phyloP scores from a whole-genome alignment of 768 basidiomycete genomes.

The Kwoniella shandongensis region DNA sequence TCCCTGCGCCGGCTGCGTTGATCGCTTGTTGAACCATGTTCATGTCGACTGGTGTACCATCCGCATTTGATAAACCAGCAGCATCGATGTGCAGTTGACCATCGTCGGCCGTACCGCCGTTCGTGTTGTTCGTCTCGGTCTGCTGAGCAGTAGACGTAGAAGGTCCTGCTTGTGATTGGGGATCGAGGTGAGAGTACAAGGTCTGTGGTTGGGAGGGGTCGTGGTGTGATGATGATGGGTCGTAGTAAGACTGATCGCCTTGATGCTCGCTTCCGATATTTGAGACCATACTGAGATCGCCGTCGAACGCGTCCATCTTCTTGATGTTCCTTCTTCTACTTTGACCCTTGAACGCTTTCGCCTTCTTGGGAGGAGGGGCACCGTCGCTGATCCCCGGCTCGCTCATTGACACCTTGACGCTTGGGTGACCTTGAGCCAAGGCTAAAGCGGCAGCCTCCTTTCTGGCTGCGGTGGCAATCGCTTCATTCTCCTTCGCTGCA shows the following conservation, averaged over 20 bases:
- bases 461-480: constrained; percentile 35
- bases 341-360: constrained; percentile 13
- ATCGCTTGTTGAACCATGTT: constrained; percentile 48
- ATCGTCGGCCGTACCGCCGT: background rate
- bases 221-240: constrained; percentile 5
- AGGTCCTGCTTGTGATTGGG: constrained; percentile 2
- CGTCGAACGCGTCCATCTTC: constrained; percentile 20
- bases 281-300: constrained; percentile 7
- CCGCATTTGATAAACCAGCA: constrained; percentile 3
- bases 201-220: background rate
- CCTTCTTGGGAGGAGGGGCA: constrained; percentile 22
- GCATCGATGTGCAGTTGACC: background rate
- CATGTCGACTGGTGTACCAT: constrained; percentile 30
- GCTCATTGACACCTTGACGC: constrained; percentile 41
- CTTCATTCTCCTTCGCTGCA: constrained; percentile 39
- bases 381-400: constrained; percentile 32
- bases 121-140: background rate
- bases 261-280: background rate
- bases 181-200: constrained; percentile 5
- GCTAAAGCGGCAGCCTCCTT: constrained; percentile 48
- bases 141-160: background rate
- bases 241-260: constrained; percentile 15
- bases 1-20: constrained; percentile 40
- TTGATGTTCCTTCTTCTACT: constrained; percentile 18
- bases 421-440: constrained; percentile 42